A percentile compares a stretch with the other conserved stretches of the same genome.
These are phyloP conservation scores for Lecanicillium sp. DNA, from an alignment of 2,329 filamentous ascomycete genomes.

Conservation along the genomic window DNA sequence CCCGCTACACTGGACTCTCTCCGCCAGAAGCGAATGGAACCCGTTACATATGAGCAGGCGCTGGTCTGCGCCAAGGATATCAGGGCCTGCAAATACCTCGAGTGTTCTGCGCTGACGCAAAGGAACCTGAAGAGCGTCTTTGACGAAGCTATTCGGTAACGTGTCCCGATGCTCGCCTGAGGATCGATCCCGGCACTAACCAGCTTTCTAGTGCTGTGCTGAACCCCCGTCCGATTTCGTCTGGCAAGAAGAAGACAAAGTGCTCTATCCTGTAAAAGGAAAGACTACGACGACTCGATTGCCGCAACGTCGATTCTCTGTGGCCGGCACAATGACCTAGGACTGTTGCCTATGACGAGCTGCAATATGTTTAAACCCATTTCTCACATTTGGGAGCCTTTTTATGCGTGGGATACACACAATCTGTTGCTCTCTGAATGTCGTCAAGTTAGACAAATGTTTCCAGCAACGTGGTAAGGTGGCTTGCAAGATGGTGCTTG, in stretches of 20 bases:
- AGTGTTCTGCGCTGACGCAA: conserved; percentile 95
- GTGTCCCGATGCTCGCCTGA: too few species aligned
- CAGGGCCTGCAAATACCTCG: conserved; percentile 91
- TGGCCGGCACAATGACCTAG: background rate
- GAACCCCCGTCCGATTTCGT: conserved; percentile 52
- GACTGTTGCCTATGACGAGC: too few species aligned
- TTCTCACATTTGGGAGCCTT: background rate
- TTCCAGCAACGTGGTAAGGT: too few species aligned
- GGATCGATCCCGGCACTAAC: too few species aligned
- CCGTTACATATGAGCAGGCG: conserved; percentile 92
- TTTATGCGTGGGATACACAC: conserved; percentile 5
- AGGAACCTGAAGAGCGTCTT: conserved; percentile 97
- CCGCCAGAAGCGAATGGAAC: conserved; percentile 88
- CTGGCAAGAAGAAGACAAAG: conserved; percentile 56
- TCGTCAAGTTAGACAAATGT: conserved; percentile 11
- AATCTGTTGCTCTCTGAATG: background rate
- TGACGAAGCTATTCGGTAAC: conserved; percentile 94
- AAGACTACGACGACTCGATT: background rate
- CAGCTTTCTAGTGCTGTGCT: conserved; percentile 68
- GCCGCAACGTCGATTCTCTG: conserved; percentile 6
- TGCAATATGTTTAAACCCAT: too few species aligned
- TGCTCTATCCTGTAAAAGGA: conserved; percentile 57
- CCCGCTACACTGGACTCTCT: conserved; percentile 72
- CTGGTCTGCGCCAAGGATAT: conserved; percentile 87
- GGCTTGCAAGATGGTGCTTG: too few species aligned